Evolutionary conservation across 208 protist genomes (phyloP), one percentile per base, ranked within the genome.

Genomic region (Leishmania tropica): DNA sequence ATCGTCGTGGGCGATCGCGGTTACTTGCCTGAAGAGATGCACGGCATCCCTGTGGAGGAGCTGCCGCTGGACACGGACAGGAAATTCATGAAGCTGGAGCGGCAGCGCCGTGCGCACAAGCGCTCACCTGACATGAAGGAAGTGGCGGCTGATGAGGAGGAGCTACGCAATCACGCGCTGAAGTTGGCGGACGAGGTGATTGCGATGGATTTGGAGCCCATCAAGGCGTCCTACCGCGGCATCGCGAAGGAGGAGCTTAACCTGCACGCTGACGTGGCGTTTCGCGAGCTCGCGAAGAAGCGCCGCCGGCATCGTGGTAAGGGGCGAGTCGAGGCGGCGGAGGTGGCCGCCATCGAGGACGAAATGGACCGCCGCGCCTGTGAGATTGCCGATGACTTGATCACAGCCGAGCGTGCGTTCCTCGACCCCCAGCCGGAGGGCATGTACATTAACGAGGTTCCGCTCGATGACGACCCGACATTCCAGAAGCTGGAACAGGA

Each of bases 341-440:
- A 95, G 47, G 87, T 94, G 83, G 83, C 84, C 0, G 86, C 86
- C 78, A 86, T 97, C 45, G 88, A 95, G 84, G 90, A 94, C 71
- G 89, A 91, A 56, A 95, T 97, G 87, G 87, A 97, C 80, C 80
- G 79, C 60, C 85, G 92, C 40, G 93, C 87, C 47, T 90, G 83
- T 75, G 88, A 96, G 84, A 95, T 97, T 71, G 92, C 90, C 65
- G 90, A 97, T 68, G 91, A 95, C 80, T 78, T 95, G 28, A 89
- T 97, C 42, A 85, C 88, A 24, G 81, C 89, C 70, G 92, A 96
- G 79, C 93, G 90, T 37, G 89, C 83, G 5, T 96, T 96, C 79
- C 88, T 97, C 5, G 92, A 96, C 54, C 88, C 74, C 53, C 87
- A 95, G 86, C 95, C 95, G 56, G 92, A 96, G 85, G 95, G 95